These are phyloP conservation scores for Brassica nigra DNA, from an alignment of 345 rosid species.

Conservation along the genomic window DNA sequence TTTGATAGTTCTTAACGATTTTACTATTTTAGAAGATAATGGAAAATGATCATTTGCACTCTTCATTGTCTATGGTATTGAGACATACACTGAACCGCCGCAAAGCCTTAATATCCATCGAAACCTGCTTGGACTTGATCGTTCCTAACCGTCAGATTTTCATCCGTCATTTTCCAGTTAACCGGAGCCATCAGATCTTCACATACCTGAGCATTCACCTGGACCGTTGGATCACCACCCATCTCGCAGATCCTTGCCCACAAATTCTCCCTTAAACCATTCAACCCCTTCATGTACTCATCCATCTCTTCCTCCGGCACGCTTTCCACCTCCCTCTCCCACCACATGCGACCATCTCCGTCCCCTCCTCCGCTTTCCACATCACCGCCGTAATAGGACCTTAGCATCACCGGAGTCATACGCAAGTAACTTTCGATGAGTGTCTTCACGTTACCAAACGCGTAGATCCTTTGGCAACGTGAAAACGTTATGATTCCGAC, in stretches of 20 bases:
- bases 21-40: neutral
- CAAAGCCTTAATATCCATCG: neutral
- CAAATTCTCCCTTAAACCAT: constrained; percentile 20
- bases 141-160: constrained; percentile 15
- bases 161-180: constrained; percentile 10
- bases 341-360: constrained; percentile 32
- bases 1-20: neutral
- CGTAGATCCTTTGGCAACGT: constrained; percentile 24
- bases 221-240: constrained; percentile 19
- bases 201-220: constrained; percentile 11
- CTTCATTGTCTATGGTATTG: constrained; percentile 10
- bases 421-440: constrained; percentile 26
- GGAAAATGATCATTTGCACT: neutral
- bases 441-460: constrained; percentile 40
- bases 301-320: constrained; percentile 38
- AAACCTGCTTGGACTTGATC: constrained; percentile 17
- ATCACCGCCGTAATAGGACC: neutral
- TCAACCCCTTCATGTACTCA: constrained; percentile 30
- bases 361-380: constrained; percentile 4
- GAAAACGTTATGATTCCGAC: constrained; percentile 40
- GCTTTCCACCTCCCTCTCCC: constrained; percentile 41
- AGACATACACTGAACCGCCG: neutral
- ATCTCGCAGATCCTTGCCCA: constrained; percentile 21
- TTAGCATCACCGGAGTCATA: constrained; percentile 26
- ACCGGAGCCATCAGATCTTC: constrained; percentile 14